Base-by-base conservation (phyloP, 371 early-diverging fungal species). In the Saksenaea vasiformis region DNA sequence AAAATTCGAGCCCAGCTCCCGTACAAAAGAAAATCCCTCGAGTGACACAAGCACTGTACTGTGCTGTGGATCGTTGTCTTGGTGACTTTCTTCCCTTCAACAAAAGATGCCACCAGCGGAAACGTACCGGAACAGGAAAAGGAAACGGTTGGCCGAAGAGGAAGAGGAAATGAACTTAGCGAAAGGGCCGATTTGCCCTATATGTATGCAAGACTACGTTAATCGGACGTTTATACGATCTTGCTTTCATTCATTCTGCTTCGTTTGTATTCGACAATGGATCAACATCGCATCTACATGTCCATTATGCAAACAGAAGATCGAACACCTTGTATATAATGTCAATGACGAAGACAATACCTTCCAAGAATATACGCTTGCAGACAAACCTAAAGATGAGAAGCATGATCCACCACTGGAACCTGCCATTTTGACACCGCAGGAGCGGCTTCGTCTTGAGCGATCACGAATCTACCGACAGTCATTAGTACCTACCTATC, bases 181-280 rank as follows among this genome's bases (percentile, higher is more conserved):
- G 22, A n/a, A 55, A 10, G 35, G 13, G 11, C 75, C 71, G 2
- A 62, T 61, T 1, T 90, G 90, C 47, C 75, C 87, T 7, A 86
- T 90, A 47, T 90, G 90, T 51, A 74, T 88, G 10, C 80, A 82
- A 24, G 53, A 60, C 1, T 82, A 72, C 44, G 58, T 64, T 4
- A 79, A 82, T 39, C 74, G 79, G 19, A 82, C 85, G 0, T 87
- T 83, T 56, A 61, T 87, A 24, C 68, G 79, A 11, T 83, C 86
- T 1, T 90, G 90, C 51, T 84, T 74, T 47, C 90, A 90, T 56
- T 82, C 85, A 0, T 90, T 82, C 43, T 90, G 90, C 39, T 83
- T 87, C 39, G 27, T 71, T 0, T 90, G 90, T 61, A 83, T 88
- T 51, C 65, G 78, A 4, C 75, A 82, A 15, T 90, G 90, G 90